A percentile compares a stretch with the other conserved stretches of the same genome.
Conservation (phyloP, 2,329 filamentous ascomycete genomes). For the Cytospora mali region DNA sequence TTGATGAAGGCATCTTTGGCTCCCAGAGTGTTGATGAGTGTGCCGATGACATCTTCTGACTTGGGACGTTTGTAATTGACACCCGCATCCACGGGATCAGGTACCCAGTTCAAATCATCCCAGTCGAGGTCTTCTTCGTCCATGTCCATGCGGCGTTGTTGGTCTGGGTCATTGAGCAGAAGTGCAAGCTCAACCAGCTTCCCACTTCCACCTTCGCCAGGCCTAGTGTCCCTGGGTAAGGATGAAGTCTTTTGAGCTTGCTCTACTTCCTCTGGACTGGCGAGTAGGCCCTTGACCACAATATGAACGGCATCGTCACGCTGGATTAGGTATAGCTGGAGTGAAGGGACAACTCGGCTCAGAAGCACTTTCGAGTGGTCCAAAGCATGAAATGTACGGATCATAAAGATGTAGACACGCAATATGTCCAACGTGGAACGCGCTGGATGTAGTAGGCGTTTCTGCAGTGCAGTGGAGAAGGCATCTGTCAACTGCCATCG, state of each 20-base stretch:
- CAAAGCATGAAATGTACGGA: slow-evolving; percentile 73
- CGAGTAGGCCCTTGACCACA: slow-evolving; percentile 73
- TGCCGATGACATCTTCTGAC: slow-evolving; percentile 86
- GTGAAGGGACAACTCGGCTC: slow-evolving; percentile 70
- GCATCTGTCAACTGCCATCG: slow-evolving; percentile 70
- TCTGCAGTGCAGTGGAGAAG: slow-evolving; percentile 68
- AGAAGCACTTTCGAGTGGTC: slow-evolving; percentile 79
- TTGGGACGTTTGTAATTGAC: slow-evolving; percentile 89
- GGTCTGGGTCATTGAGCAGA: slow-evolving; percentile 64
- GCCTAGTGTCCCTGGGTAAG: neutral
- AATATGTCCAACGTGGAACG: slow-evolving; percentile 76
- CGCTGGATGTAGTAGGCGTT: slow-evolving; percentile 72
- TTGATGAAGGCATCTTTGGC: slow-evolving; percentile 91
- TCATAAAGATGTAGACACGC: slow-evolving; percentile 77
- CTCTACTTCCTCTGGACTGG: slow-evolving; percentile 56
- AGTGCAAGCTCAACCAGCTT: slow-evolving; percentile 69
- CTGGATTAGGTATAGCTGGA: slow-evolving; percentile 76
- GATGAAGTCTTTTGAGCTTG: slow-evolving; percentile 32
- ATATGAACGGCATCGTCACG: slow-evolving; percentile 76
- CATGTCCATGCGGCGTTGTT: slow-evolving; percentile 53
- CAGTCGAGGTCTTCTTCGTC: slow-evolving; percentile 79
- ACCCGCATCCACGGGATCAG: slow-evolving; percentile 89
- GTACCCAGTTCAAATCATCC: slow-evolving; percentile 91
- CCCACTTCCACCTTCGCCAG: slow-evolving; percentile 32
- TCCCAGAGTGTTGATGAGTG: slow-evolving; percentile 84